A percentile compares a stretch with the other conserved stretches of the same genome.
Conservation (phyloP, 2,329 filamentous ascomycete species). For the Aspergillus texensis region DNA sequence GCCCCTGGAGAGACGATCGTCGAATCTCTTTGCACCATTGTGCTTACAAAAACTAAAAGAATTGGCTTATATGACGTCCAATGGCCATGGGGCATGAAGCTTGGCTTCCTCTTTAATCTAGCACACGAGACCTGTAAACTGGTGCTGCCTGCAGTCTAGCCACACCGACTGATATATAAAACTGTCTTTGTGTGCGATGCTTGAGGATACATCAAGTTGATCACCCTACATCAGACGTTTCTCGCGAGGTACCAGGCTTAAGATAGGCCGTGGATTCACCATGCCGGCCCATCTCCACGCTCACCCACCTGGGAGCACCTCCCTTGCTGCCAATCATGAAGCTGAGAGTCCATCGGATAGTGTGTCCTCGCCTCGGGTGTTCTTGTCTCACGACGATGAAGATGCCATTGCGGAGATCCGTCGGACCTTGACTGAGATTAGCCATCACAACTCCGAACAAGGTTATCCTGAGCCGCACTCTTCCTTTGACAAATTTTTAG, state of each 20-base stretch:
- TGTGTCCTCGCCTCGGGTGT: slow-evolving; percentile 27
- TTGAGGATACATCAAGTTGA: background rate
- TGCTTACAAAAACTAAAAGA: background rate
- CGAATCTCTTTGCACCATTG: background rate
- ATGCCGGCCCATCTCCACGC: slow-evolving; percentile 34
- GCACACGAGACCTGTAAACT: background rate
- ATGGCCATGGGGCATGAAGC: slow-evolving; percentile 8
- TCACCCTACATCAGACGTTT: background rate
- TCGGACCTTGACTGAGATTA: slow-evolving; percentile 30
- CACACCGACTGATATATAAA: background rate
- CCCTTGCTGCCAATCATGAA: slow-evolving; percentile 25
- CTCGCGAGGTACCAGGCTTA: background rate
- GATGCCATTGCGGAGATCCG: slow-evolving; percentile 35
- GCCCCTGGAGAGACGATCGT: background rate
- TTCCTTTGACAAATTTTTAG: slow-evolving; percentile 68
- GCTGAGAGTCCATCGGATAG: slow-evolving; percentile 12
- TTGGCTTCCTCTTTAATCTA: slow-evolving; percentile 25
- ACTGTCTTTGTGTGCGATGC: background rate
- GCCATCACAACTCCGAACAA: slow-evolving; percentile 9
- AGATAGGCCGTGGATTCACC: slow-evolving; percentile 3
- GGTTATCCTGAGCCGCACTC: slow-evolving; percentile 54
- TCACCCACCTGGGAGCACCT: slow-evolving; percentile 23
- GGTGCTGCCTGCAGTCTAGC: background rate
- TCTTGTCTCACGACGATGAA: slow-evolving; percentile 33
- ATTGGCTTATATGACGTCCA: background rate